Evolutionary conservation across 2,329 filamentous ascomycete species (phyloP).

Genomic region (Penicillium sp.): DNA sequence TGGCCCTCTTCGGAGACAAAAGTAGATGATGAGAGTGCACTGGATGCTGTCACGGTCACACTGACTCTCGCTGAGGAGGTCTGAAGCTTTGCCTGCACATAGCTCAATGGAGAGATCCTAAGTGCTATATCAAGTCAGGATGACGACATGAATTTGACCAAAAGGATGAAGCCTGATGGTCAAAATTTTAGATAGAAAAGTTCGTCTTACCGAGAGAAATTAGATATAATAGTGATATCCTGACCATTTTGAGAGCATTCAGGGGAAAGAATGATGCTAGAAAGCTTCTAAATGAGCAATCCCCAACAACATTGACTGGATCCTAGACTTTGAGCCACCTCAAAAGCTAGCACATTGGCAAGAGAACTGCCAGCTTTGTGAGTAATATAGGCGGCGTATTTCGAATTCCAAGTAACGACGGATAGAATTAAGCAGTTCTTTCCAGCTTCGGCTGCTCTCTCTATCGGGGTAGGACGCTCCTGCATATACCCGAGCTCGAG

Average conservation of each 20-base stretch:
- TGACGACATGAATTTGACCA: no score
- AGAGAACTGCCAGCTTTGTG: background rate
- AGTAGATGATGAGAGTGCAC: background rate
- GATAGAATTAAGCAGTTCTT: background rate
- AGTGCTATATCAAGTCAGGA: background rate
- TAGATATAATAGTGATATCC: background rate
- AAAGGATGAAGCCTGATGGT: background rate
- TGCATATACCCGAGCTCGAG: conserved; percentile 7
- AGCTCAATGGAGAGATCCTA: background rate
- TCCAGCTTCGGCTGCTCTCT: background rate
- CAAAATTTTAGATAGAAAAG: background rate
- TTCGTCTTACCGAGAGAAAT: conserved; percentile 7
- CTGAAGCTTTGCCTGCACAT: conserved; percentile 10
- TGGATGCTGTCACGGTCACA: conserved; percentile 9
- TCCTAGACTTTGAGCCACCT: background rate
- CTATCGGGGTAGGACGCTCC: conserved; percentile 10
- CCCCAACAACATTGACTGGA: background rate
- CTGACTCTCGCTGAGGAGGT: background rate
- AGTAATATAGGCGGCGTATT: background rate
- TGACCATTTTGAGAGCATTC: conserved; percentile 14
- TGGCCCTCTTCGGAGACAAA: background rate
- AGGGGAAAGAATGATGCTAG: background rate
- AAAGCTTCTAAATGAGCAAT: conserved; percentile 9
- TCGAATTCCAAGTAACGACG: conserved; percentile 11
- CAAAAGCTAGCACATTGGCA: background rate